Evolutionary conservation across 148 eudicot genomes (phyloP).

Genomic region (Amaranthus hypochondriacus): DNA sequence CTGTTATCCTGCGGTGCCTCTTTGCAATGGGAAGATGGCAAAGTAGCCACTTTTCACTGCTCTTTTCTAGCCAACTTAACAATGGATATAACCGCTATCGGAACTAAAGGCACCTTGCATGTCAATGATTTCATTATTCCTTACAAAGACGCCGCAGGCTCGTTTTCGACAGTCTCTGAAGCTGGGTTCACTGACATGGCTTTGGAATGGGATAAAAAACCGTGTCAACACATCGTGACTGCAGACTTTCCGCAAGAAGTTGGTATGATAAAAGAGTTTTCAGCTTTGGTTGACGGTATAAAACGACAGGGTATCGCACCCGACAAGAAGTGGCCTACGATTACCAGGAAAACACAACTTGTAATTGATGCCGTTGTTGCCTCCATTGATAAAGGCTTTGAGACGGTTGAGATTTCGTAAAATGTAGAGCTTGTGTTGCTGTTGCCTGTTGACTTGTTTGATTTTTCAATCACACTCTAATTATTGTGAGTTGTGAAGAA

Average conservation of each 20-base stretch:
- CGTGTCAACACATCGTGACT: constrained; percentile 32
- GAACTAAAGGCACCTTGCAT: constrained; percentile 48
- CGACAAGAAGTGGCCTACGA: constrained; percentile 40
- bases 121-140: constrained; percentile 42
- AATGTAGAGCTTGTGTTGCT: neutral
- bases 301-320: constrained; percentile 28
- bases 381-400: constrained; percentile 42
- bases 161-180: constrained; percentile 32
- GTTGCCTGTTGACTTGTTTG: neutral
- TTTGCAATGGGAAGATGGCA: constrained; percentile 52
- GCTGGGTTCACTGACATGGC: constrained; percentile 26
- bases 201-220: constrained; percentile 36
- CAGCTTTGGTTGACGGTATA: constrained; percentile 36
- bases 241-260: constrained; percentile 52
- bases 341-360: constrained; percentile 54
- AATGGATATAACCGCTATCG: constrained; percentile 42
- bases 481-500: neutral
- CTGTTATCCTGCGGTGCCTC: constrained; percentile 57
- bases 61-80: constrained; percentile 51
- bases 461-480: neutral
- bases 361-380: constrained; percentile 49
- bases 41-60: constrained; percentile 47
- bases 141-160: constrained; percentile 25
- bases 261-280: constrained; percentile 50
- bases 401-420: constrained; percentile 33